Evolutionary conservation across 176 grass and related monocot genomes (phyloP), one percentile per base, ranked within the genome.

Genomic region (Triticum turgidum): DNA sequence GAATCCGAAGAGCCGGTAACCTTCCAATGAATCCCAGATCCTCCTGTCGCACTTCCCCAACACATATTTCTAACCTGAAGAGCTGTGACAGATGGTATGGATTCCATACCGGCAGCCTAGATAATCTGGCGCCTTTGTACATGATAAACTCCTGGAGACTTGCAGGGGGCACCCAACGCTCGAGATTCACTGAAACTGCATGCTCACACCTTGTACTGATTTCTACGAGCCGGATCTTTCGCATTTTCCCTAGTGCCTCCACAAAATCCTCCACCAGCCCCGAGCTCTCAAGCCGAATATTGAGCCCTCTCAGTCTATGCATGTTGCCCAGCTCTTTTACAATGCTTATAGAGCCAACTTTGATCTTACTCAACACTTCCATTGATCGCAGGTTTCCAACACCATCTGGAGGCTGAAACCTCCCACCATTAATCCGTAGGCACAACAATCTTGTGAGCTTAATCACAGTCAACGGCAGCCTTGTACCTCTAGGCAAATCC

Each of bases 31-130:
- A 15, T 52, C 1, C 5, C 29, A 69, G 29, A 56, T 67, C 29
- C 3, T 51, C 45, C 67, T 69, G 67, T 21, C 3, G 67, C 6
- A 20, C 0, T 2, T 38, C 17, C 1, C 1, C 0, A 0, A 56
- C 2, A 1, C 0, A 0, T 5, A 82, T 11, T 0, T 0, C 0
- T 49, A 82, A 17, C 0, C 0, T 1, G 18, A 3, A n/a, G 9
- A 82, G 64, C 0, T 56, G 11, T 6, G 5, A 67, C 7, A 69
- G 11, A 37, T 14, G 4, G 0, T 7, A 34, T 1, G 27, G 38
- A 32, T 35, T 9, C 5, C 64, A 82, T 12, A 44, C 7, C 0
- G 80, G 80, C 25, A 54, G 10, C 0, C 0, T 6, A 69, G 5
- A 1, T 6, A 82, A 37, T 38, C 3, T 10, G 7, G 17, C 4